These are phyloP conservation scores for Alternaria gaisen DNA, from an alignment of 2,329 filamentous ascomycete genomes.

Conservation along the genomic window DNA sequence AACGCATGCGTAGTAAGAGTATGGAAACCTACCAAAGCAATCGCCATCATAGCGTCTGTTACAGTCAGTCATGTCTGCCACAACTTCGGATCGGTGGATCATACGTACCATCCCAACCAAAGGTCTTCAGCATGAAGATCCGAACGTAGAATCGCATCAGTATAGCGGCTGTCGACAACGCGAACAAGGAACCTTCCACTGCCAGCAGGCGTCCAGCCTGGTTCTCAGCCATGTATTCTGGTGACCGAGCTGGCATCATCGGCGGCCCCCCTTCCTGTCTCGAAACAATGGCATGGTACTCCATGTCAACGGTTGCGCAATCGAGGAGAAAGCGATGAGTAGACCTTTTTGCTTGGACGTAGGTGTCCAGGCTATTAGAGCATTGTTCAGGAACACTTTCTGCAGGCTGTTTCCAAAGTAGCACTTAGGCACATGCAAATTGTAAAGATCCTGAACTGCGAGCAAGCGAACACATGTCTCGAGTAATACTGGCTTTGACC, in stretches of 20 bases:
- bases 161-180: constrained; percentile 35
- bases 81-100: not conserved
- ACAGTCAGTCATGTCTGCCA: constrained; percentile 12
- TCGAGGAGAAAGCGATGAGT: not conserved
- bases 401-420: constrained; percentile 3
- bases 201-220: constrained; percentile 50
- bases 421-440: constrained; percentile 9
- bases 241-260: constrained; percentile 22
- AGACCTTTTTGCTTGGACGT: not conserved
- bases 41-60: constrained; percentile 52
- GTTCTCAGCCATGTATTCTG: constrained; percentile 49
- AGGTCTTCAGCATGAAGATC: constrained; percentile 32
- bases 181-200: constrained; percentile 52
- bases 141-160: constrained; percentile 32
- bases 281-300: constrained; percentile 12
- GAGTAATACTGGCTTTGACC: constrained; percentile 6
- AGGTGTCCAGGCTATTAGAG: constrained; percentile 9
- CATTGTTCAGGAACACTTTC: not conserved
- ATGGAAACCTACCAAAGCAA: constrained; percentile 25
- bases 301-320: constrained; percentile 8
- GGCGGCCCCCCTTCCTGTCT: constrained; percentile 18
- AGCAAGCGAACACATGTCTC: constrained; percentile 5
- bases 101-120: constrained; percentile 31
- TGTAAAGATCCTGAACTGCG: constrained; percentile 8
- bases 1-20: not conserved